A percentile compares a stretch with the other conserved stretches of the same genome.
phyloP scores from a whole-genome alignment of 2,329 filamentous ascomycete species.

The Aspergillus brunneoviolaceus region DNA sequence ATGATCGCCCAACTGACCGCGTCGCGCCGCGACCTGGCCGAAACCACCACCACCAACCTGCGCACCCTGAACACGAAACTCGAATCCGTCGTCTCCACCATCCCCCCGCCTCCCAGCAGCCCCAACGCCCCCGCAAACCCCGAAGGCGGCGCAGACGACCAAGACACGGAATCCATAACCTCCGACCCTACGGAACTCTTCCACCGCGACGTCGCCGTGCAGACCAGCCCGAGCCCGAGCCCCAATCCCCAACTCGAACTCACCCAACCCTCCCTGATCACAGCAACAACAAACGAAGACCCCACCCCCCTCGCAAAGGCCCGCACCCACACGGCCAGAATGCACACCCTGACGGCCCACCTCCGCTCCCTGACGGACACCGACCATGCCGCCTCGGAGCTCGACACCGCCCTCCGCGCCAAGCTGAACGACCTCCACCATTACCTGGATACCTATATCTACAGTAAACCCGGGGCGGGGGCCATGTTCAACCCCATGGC shows the following conservation, averaged over 20 bases:
- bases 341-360: slow-evolving; percentile 54
- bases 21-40: slow-evolving; percentile 58
- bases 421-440: slow-evolving; percentile 48
- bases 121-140: slow-evolving; percentile 23
- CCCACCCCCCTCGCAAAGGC: slow-evolving; percentile 21
- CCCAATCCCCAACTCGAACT: slow-evolving; percentile 18
- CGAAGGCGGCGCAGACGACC: slow-evolving; percentile 26
- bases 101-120: slow-evolving; percentile 40
- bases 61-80: slow-evolving; percentile 58
- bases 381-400: slow-evolving; percentile 35
- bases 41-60: slow-evolving; percentile 53
- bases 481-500: slow-evolving; percentile 25
- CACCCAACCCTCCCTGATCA: slow-evolving; percentile 8
- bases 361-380: slow-evolving; percentile 48
- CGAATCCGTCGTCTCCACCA: slow-evolving; percentile 50
- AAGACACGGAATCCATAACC: slow-evolving; percentile 50
- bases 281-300: slow-evolving; percentile 18
- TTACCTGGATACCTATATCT: slow-evolving; percentile 53
- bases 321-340: slow-evolving; percentile 43
- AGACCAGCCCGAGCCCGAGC: slow-evolving; percentile 53
- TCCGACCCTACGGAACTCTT: slow-evolving; percentile 65
- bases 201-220: slow-evolving; percentile 62
- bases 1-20: slow-evolving; percentile 56
- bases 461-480: slow-evolving; percentile 27
- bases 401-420: slow-evolving; percentile 35